Evolutionary conservation across 208 protist species (phyloP).

Genomic region (Acanthamoeba royreba): DNA sequence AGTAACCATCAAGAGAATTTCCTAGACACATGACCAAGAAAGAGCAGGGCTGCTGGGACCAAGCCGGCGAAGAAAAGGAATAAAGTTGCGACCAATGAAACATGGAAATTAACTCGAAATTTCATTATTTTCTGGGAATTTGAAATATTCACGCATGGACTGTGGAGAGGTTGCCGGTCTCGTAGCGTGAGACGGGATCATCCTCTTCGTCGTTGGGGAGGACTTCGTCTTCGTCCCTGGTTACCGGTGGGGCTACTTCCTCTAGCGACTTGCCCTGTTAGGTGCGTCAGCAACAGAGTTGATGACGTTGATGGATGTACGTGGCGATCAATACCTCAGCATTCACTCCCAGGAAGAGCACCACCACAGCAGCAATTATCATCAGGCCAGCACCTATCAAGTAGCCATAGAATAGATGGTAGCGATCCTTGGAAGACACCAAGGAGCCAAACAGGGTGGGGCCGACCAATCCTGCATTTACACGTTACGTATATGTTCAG

Average conservation of each 20-base stretch:
- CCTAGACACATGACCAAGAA: too few species aligned
- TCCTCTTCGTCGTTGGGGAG: background rate
- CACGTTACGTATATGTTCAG: too few species aligned
- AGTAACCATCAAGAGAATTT: too few species aligned
- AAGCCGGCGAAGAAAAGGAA: too few species aligned
- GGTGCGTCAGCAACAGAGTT: too few species aligned
- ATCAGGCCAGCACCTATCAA: slow-evolving; percentile 4
- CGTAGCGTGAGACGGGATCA: background rate
- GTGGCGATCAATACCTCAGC: background rate
- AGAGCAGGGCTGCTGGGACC: too few species aligned
- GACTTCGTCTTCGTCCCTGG: background rate
- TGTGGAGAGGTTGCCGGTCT: background rate
- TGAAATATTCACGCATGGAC: too few species aligned
- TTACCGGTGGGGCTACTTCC: background rate
- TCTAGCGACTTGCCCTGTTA: slow-evolving; percentile 7
- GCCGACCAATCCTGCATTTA: background rate
- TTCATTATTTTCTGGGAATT: too few species aligned
- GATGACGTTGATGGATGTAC: too few species aligned
- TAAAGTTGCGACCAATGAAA: too few species aligned
- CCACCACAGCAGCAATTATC: background rate
- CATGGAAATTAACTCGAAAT: too few species aligned
- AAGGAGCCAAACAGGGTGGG: slow-evolving; percentile 20
- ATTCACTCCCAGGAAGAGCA: slow-evolving; percentile 18
- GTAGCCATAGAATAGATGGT: slow-evolving; percentile 27
- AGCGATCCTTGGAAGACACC: background rate